A percentile compares a stretch with the other conserved stretches of the same genome.
Conservation (phyloP, 129 eudicot species). For the Cynara cardunculus region DNA sequence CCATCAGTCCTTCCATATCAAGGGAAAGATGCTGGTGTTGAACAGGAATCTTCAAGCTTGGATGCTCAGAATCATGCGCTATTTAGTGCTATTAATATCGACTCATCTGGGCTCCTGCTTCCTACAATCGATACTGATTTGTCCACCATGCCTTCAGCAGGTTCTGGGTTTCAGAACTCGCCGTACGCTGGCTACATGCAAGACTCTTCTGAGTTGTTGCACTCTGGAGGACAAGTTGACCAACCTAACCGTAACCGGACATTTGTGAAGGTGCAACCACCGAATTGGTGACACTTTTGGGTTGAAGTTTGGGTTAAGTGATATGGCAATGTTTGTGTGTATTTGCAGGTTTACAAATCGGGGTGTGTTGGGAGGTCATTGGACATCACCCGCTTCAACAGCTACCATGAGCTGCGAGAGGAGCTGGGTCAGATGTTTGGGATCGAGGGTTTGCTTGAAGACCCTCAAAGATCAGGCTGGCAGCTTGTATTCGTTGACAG, state of each 20-base stretch:
- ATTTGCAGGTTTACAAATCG: slow-evolving; percentile 81
- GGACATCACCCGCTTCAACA: slow-evolving; percentile 95
- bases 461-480: slow-evolving; percentile 99
- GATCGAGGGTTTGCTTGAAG: slow-evolving; percentile 88
- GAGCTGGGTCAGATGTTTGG: slow-evolving; percentile 94
- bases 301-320: neutral
- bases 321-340: neutral
- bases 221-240: slow-evolving; percentile 60
- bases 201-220: slow-evolving; percentile 79
- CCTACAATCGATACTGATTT: slow-evolving; percentile 61
- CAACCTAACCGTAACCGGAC: slow-evolving; percentile 46
- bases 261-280: slow-evolving; percentile 71
- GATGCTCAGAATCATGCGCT: slow-evolving; percentile 64
- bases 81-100: slow-evolving; percentile 48
- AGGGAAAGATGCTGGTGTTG: slow-evolving; percentile 43
- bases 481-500: slow-evolving; percentile 99
- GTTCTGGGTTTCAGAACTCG: slow-evolving; percentile 63
- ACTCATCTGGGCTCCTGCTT: slow-evolving; percentile 75
- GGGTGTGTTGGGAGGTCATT: slow-evolving; percentile 95
- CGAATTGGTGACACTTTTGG: neutral
- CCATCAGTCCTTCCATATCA: slow-evolving; percentile 54
- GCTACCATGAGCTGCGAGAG: slow-evolving; percentile 86
- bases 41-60: slow-evolving; percentile 62
- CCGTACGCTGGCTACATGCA: slow-evolving; percentile 51
- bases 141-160: slow-evolving; percentile 57